Evolutionary conservation across 441 rosid genomes (phyloP).

Genomic region (Breynia disticha): DNA sequence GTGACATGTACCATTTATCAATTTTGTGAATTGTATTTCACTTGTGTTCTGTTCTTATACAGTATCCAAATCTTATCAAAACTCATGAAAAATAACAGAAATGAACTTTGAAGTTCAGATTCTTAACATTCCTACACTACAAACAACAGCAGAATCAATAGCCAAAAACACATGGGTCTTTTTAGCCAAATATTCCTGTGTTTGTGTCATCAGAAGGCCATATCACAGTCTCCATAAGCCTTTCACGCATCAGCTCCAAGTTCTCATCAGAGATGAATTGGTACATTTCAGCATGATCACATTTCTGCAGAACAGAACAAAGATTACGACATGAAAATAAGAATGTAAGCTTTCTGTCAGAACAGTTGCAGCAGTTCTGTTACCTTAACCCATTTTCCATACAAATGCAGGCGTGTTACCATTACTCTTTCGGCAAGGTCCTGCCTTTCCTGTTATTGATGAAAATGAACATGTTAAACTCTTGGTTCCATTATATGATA

Average conservation of each 20-base stretch:
- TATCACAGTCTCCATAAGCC: constrained; percentile 76
- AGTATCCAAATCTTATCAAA: no score
- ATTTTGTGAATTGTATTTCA: no score
- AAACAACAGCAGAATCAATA: no score
- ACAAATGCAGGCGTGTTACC: constrained; percentile 88
- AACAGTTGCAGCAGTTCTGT: background rate
- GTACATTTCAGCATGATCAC: constrained; percentile 84
- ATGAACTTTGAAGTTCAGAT: no score
- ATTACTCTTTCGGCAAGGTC: constrained; percentile 96
- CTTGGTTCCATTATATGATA: no score
- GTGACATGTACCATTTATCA: no score
- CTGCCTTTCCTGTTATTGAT: constrained; percentile 70
- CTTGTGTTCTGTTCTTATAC: no score
- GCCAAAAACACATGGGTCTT: background rate
- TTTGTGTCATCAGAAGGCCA: constrained; percentile 93
- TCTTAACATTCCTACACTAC: no score
- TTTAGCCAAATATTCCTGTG: constrained; percentile 60
- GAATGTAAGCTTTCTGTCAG: background rate
- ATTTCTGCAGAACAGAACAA: constrained; percentile 46
- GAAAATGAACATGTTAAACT: background rate
- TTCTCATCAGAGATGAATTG: constrained; percentile 88
- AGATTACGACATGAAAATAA: background rate
- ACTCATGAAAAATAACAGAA: no score
- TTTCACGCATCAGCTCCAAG: constrained; percentile 87
- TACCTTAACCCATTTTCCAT: constrained; percentile 96